Evolutionary conservation across 2,329 filamentous ascomycete species (phyloP).

Genomic region (Beauveria sp.): DNA sequence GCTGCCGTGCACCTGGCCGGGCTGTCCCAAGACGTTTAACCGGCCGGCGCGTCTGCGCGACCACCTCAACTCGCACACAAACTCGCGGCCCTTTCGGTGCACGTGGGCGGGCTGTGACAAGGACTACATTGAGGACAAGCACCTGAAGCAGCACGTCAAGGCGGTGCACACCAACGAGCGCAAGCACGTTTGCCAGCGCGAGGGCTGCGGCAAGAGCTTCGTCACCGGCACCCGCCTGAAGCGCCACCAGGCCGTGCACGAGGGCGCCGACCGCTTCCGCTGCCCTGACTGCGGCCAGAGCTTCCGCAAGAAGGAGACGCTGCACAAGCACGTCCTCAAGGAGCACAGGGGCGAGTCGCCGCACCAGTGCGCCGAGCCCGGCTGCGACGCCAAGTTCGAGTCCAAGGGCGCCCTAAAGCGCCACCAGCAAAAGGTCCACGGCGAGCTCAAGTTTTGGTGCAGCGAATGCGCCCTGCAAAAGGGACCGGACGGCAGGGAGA

Average conservation of each 20-base stretch:
- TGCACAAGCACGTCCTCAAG: conserved; percentile 72
- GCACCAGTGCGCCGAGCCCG: conserved; percentile 56
- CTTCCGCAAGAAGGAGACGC: conserved; percentile 81
- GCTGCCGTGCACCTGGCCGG: conserved; percentile 64
- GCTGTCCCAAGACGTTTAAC: conserved; percentile 79
- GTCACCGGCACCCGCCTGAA: conserved; percentile 70
- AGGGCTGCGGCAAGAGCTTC: conserved; percentile 72
- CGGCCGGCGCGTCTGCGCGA: conserved; percentile 72
- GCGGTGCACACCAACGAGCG: conserved; percentile 68
- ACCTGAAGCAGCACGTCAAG: conserved; percentile 78
- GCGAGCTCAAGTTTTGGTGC: conserved; percentile 66
- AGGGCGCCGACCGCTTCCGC: conserved; percentile 63
- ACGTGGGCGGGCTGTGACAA: conserved; percentile 65
- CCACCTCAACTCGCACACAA: conserved; percentile 78
- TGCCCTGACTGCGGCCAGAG: conserved; percentile 69
- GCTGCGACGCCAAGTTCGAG: conserved; percentile 65
- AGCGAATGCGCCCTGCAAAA: conserved; percentile 53
- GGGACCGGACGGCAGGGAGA: conserved; percentile 30
- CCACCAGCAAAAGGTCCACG: conserved; percentile 65
- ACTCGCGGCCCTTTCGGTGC: conserved; percentile 74
- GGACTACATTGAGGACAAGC: conserved; percentile 77
- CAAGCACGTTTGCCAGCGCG: conserved; percentile 62
- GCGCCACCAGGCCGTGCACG: conserved; percentile 69
- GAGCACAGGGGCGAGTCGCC: conserved; percentile 67
- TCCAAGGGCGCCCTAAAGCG: conserved; percentile 61